These are phyloP conservation scores for Globisporangium emineosum DNA, from an alignment of 352 stramenopile species.

Conservation along the genomic window DNA sequence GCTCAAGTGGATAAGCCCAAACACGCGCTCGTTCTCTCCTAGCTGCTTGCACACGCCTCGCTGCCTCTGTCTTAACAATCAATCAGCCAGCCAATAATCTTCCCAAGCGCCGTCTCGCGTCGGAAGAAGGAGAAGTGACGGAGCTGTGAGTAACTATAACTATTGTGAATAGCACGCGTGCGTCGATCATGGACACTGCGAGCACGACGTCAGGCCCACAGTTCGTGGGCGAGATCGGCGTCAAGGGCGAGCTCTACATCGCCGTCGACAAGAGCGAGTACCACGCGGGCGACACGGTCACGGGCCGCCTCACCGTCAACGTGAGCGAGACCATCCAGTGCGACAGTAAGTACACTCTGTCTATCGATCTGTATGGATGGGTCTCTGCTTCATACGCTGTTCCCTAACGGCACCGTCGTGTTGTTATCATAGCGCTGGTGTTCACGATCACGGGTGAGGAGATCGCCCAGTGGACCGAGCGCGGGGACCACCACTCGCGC, in stretches of 20 bases:
- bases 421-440: constrained; percentile 37
- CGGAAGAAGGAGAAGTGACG: neutral
- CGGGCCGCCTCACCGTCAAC: constrained; percentile 46
- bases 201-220: constrained; percentile 17
- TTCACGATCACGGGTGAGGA: constrained; percentile 59
- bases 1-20: neutral
- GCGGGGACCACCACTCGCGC: constrained; percentile 56
- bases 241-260: constrained; percentile 62
- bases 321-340: constrained; percentile 53
- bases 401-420: neutral
- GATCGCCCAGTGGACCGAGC: constrained; percentile 65
- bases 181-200: constrained; percentile 13
- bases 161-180: neutral
- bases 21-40: no score
- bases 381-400: no score
- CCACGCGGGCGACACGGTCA: constrained; percentile 50
- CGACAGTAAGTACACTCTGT: constrained; percentile 37
- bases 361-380: neutral
- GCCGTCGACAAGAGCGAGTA: constrained; percentile 61
- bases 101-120: constrained; percentile 1
- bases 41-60: no score
- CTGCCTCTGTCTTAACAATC: neutral
- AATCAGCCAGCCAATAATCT: no score
- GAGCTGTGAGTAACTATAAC: neutral
- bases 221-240: constrained; percentile 59